Evolutionary conservation across 495 filamentous ascomycete species (phyloP), one percentile per base, ranked within the genome.

Genomic region (Penicillium coprophilum): DNA sequence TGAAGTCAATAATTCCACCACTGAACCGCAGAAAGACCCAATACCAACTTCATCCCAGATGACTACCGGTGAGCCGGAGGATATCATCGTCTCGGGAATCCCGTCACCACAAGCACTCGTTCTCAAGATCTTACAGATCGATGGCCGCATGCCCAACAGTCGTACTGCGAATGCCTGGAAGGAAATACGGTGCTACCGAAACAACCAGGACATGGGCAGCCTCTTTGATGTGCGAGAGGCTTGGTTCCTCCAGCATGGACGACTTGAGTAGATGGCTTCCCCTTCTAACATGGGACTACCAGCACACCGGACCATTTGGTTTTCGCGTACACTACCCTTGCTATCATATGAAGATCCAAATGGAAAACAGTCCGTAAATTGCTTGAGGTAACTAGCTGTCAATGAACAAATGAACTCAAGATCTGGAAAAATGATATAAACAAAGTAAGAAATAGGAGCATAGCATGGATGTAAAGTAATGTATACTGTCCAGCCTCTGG

Each of bases 181-280:
- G 56, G 66, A 71, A 31, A 57, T 82, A 40, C 78, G 81, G 6
- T 76, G 71, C 44, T 74, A 73, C 31, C 71, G 81, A 23, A 65
- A 79, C 30, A 80, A 84, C 31, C 81, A 84, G 64, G 82, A 83
- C 50, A 77, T 83, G 59, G 82, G 81, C 7, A 78, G 68, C 49
- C 69, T 83, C 10, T 84, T 74, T 64, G 81, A 83, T 55, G 66
- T 84, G 49, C 67, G 80, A 21, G 76, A 82, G 43, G 67, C 69
- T 46, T 79, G 74, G 76, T 79, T 60, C 55, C 6, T 67, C 12
- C 70, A 60, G 45, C 48, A 59, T 36, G 56, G 63, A 34, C 57
- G 57, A 30, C 23, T n/a, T 3, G 38, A 20, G 30, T 45, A 39
- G 36, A 20, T 43, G 54, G 5, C 41, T 58, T 47, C 51, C 20